Evolutionary conservation across 768 basidiomycete genomes (phyloP), one percentile per base, ranked within the genome.

Genomic region (Pleurotus ostreatus): DNA sequence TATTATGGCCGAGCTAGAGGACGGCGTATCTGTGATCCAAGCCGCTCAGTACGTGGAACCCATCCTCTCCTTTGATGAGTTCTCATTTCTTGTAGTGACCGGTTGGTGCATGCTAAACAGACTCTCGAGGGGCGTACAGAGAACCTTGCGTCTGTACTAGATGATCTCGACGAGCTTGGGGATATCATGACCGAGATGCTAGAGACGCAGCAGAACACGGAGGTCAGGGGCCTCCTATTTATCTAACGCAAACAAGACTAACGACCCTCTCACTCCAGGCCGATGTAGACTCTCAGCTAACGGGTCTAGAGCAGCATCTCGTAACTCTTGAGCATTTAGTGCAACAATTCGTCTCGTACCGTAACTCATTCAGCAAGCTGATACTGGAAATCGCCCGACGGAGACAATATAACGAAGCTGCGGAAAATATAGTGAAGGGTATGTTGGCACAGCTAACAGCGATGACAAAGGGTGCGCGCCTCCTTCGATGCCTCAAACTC

Each of bases 111-210:
- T 13, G 71, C 74, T 3, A 82, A 80, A 59, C 69, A 71, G 12
- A 62, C 66, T 4, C 72, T 74, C 9, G 74, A 77, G 58, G 72
- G 75, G 52, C 78, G 79, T 60, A 61, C 90, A 7, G 74, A 78
- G 16, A 73, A 76, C 40, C 79, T 86, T 18, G 65, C 70, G 12
- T 69, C 62, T 34, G 78, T 75, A 12, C 68, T 93, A 25, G 78
- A 83, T 49, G 82, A 89, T 62, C 74, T 93, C 16, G 89, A 92
- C 46, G 84, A 87, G 61, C 76, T 93, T 3, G 91, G 85, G 1
- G 84, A 87, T 16, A 88, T 91, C 51, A 90, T 93, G 85, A 74
- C 75, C 0, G 85, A 86, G 52, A 90, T 93, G 86, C 68, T 93
- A 4, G 76, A 79, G 43, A 80, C 77, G 12, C 89, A 92, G 65